Evolutionary conservation across 192 early-diverging fungal species (phyloP).

Genomic region (Linnemannia exigua): DNA sequence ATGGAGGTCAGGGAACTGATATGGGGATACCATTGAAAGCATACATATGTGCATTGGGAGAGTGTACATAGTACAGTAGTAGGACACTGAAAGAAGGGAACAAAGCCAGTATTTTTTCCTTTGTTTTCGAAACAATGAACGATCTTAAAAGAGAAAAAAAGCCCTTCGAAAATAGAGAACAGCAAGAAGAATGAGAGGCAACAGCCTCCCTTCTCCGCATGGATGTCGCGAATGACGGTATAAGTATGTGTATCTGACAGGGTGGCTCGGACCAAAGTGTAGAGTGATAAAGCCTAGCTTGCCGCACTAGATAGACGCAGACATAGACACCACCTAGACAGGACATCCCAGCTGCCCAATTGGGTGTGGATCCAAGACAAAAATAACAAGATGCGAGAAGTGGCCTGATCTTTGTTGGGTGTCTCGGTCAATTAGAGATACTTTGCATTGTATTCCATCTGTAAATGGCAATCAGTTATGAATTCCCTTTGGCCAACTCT

Average conservation of each 20-base stretch:
- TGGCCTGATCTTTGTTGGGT: conserved; percentile 32
- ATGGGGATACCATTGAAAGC: background rate
- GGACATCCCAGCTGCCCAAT: too few relatives aligned
- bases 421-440: conserved; percentile 17
- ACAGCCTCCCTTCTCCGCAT: background rate
- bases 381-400: background rate
- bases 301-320: background rate
- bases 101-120: too few relatives aligned
- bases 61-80: too few relatives aligned
- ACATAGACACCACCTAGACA: too few relatives aligned
- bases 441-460: background rate
- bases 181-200: background rate
- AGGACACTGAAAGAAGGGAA: too few relatives aligned
- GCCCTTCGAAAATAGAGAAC: background rate
- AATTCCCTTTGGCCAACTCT: conserved; percentile 3
- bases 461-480: conserved; percentile 13
- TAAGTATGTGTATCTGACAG: too few relatives aligned
- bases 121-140: background rate
- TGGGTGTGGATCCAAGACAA: background rate
- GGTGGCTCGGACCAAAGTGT: background rate
- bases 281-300: too few relatives aligned
- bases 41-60: background rate
- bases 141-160: background rate
- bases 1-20: background rate
- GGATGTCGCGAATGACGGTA: too few relatives aligned